Evolutionary conservation across 371 early-diverging fungal species (phyloP), one percentile per base, ranked within the genome.

Genomic region (Smittium culicis): DNA sequence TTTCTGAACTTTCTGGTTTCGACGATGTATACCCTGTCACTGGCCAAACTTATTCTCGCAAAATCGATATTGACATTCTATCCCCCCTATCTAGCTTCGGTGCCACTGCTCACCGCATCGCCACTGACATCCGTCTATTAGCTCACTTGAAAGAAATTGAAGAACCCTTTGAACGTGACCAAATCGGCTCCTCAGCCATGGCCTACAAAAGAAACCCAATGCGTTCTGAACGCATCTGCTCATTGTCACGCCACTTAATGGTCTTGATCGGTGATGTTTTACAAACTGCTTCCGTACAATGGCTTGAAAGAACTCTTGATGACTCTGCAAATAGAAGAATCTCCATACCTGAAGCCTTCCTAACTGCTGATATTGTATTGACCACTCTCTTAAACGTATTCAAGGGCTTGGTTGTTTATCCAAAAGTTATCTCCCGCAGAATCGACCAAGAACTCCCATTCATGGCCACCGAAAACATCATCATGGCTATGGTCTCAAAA

Each of bases 121-220:
- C 96, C 24, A 93, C 95, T 34, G 98, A 98, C 74, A 87, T 98
- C 69, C 88, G 98, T 64, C 82, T 98, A 55, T 83, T 98, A 72
- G 96, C 94, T 34, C 89, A 93, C 74, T 78, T 95, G 72, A 98
- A 98, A 85, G 97, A 98, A 75, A 84, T 98, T 60, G 97, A 96
- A 79, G 98, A 98, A 76, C 98, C 96, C 29, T 96, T 98, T 69
- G 96, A 96, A 79, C 92, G 91, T 82, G 94, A 95, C 77, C 98
- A 98, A 80, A 96, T 98, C 67, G 98, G 98, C 17, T 88, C 89
- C 45, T 93, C 94, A 35, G 98, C 98, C 64, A 96, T 98, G 98
- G 97, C 98, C 66, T 98, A 98, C 82, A 98, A 98, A 88, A 90
- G 97, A 73, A 98, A 98, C 83, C 98, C 98, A 35, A 98, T 98